Base-by-base conservation (phyloP, 208 protist species). In the Angomonas desouzai region DNA sequence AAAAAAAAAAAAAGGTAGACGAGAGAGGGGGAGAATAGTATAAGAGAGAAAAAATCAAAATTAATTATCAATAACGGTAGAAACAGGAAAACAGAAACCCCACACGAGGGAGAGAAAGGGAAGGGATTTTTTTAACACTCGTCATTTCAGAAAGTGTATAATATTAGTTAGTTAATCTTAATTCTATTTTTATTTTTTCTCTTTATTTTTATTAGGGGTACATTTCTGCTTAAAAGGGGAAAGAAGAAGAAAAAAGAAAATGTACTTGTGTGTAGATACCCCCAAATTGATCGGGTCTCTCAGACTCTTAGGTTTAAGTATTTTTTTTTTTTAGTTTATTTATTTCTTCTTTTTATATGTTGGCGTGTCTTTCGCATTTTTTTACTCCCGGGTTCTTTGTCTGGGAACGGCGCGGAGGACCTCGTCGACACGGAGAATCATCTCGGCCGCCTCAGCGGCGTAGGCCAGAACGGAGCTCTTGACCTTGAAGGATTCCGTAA, bases 391-490 rank as follows among this genome's bases (percentile, higher is more conserved):
- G n/a, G 89, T 92, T 20, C 92, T 74, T 76, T 98, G 79, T 48
- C 96, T 78, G 23, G 98, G 97, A 16, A 97, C 97, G 57, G 88
- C 94, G 23, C 87, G 90, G 38, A 99, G 84, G 53, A 99, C 98
- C 55, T 99, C 87, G 77, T 99, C 99, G 10, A 99, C 98, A 57
- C 98, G 92, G 49, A 99, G 81, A 74, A 99, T 99, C 97, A 99
- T 99, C 77, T 99, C 98, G 20, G 98, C 98, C 22, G 99, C 99
- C 77, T 99, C 98, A 9, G 96, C 66, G 16, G 98, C 97, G 61
- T 97, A 98, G 13, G 97, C 81, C 4, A 99, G 69, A 20, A 99
- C 93, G 64, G 98, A 97, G 62, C 76, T 86, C 83, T 99, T 99
- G 10, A 98, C 96, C 72, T 96, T 93, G 77, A 94, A 98, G 11